These are phyloP conservation scores for Alnus rubra DNA, from an alignment of 306 rosid genomes.

Conservation along the genomic window DNA sequence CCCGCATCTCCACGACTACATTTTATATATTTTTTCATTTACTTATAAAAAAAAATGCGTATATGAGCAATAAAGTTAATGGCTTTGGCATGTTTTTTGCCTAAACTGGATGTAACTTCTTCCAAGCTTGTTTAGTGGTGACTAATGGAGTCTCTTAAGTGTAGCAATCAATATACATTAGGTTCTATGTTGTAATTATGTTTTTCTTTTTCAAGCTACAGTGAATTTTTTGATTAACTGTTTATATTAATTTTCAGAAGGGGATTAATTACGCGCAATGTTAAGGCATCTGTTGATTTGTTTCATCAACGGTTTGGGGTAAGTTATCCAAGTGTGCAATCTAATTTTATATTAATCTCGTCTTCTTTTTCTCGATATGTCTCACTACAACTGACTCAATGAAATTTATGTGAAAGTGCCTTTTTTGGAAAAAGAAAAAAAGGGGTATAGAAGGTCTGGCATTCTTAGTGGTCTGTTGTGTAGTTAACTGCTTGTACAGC, in stretches of 20 bases:
- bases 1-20: no score
- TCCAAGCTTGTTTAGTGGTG: background rate
- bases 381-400: background rate
- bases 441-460: background rate
- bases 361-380: background rate
- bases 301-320: conserved; percentile 87
- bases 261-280: conserved; percentile 89
- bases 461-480: background rate
- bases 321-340: conserved; percentile 31
- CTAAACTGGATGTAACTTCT: background rate
- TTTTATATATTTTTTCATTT: no score
- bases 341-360: background rate
- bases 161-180: background rate
- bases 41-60: no score
- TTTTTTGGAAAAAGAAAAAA: background rate
- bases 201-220: background rate
- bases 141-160: background rate
- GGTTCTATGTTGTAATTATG: conserved; percentile 6
- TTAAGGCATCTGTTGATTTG: conserved; percentile 69
- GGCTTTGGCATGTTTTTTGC: background rate
- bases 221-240: conserved; percentile 3
- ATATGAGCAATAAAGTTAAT: background rate
- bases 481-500: background rate
- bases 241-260: conserved; percentile 47
- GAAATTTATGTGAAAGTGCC: background rate